Percentiles rank a stretch among this genome's conserved stretches.
Evolutionary conservation across 306 rosid species (phyloP).

Genomic region (Dalbergia cochinchinensis): DNA sequence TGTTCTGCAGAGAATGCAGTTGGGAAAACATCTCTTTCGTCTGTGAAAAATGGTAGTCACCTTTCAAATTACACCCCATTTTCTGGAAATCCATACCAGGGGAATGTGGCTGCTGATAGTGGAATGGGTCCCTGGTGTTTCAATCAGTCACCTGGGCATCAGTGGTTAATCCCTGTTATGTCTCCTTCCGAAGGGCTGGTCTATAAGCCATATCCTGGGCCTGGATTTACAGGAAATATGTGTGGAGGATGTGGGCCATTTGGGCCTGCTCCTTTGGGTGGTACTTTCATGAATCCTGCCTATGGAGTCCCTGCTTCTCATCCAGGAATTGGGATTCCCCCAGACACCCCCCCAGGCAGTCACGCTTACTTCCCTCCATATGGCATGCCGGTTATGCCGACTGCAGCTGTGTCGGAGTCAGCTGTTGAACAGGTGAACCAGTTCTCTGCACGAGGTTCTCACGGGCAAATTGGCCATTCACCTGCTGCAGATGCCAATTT

Average conservation of each 20-base stretch:
- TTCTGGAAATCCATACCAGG: constrained; percentile 59
- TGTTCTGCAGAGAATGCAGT: constrained; percentile 91
- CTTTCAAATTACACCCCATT: constrained; percentile 60
- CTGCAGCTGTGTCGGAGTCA: constrained; percentile 64
- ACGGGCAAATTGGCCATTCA: constrained; percentile 37
- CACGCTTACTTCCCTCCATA: constrained; percentile 72
- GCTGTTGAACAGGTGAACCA: constrained; percentile 66
- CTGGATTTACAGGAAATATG: constrained; percentile 66
- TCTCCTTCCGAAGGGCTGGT: constrained; percentile 93
- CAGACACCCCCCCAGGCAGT: constrained; percentile 59
- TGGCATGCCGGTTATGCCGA: constrained; percentile 71
- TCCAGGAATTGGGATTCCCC: constrained; percentile 66
- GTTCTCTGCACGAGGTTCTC: constrained; percentile 53
- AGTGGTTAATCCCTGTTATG: constrained; percentile 90
- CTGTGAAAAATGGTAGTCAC: constrained; percentile 65
- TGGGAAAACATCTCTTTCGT: constrained; percentile 69
- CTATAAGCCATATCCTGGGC: constrained; percentile 88
- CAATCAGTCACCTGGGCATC: constrained; percentile 82
- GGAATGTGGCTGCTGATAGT: constrained; percentile 56
- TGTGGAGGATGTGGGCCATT: constrained; percentile 79
- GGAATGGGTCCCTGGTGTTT: constrained; percentile 73
- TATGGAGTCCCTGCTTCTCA: constrained; percentile 69
- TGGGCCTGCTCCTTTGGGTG: constrained; percentile 57
- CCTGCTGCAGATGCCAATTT: constrained; percentile 48
- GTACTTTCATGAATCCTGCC: constrained; percentile 63